Percentiles rank a stretch among this genome's conserved stretches.
Conservation (phyloP, 768 basidiomycete genomes). For the Boletus coccyginus region DNA sequence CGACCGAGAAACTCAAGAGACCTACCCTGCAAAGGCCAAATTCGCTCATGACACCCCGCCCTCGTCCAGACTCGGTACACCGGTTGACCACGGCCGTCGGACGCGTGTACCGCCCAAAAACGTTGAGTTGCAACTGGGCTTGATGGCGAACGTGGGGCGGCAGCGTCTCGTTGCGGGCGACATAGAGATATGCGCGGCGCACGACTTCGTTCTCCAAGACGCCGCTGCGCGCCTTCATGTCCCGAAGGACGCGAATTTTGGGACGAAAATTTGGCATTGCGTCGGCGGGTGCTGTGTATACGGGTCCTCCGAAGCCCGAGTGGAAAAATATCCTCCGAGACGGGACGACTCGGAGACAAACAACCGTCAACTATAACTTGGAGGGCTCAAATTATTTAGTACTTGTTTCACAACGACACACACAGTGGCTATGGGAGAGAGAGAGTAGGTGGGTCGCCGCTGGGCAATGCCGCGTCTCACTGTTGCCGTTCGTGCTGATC, state of each 20-base stretch:
- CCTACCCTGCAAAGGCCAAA: conserved; percentile 81
- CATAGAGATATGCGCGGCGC: conserved; percentile 87
- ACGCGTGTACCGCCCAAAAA: conserved; percentile 77
- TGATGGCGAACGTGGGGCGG: conserved; percentile 88
- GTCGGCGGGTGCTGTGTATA: background rate
- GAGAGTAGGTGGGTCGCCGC: conserved; percentile 14
- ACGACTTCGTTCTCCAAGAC: conserved; percentile 76
- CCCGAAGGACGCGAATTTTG: conserved; percentile 61
- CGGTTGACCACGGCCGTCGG: conserved; percentile 89
- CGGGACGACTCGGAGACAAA: conserved; percentile 14
- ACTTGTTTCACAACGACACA: background rate
- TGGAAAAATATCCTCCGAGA: background rate
- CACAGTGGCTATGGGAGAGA: conserved; percentile 25
- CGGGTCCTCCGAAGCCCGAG: background rate
- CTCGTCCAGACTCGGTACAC: conserved; percentile 81
- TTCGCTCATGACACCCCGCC: conserved; percentile 85
- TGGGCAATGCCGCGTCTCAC: too few species aligned
- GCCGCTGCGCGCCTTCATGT: conserved; percentile 72
- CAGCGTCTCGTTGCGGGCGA: conserved; percentile 89
- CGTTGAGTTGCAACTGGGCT: conserved; percentile 91
- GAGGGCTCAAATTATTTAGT: background rate
- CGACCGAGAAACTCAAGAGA: background rate
- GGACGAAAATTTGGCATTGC: conserved; percentile 31
- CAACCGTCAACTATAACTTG: conserved; percentile 18
- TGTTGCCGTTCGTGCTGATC: conserved; percentile 38